Base-by-base conservation (phyloP, 2,329 filamentous ascomycete species). In the Alternaria alternata region DNA sequence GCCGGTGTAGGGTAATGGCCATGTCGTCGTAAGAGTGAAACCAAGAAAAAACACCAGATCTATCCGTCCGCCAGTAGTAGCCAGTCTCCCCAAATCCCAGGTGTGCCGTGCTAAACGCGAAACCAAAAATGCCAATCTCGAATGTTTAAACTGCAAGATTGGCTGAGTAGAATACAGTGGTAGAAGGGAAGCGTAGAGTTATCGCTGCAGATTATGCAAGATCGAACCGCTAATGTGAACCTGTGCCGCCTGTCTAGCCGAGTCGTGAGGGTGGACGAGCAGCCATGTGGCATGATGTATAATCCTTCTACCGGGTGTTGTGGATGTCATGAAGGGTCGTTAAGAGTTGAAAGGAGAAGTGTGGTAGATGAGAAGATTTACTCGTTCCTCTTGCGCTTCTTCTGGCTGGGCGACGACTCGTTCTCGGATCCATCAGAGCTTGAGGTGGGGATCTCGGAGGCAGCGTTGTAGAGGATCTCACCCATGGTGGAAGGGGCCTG, bases 361-460 rank as follows among this genome's bases (percentile, higher is more conserved):
- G 48, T 46, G 38, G 46, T 49, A 57, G 44, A 38, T 36, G 51
- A 20, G 22, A 28, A 55, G 34, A 32, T 61, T 64, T 86, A 86
- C 69, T 84, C 82, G 63, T 86, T 91, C 80, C 89, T 86, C 89
- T 94, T 95, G 60, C 68, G 66, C 86, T 92, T 92, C 82, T 88
- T 87, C 72, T 82, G 81, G 75, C 75, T 51, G 66, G 76, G 51
- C 66, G 73, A 65, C 28, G 76, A 74, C 55, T 82, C 81, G 28
- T 72, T 61, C 62, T 80, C 78, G 4, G 76, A 79, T 66, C 70
- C 76, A 39, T 75, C 72, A 6, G 75, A 77, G 52, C 72, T 73
- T 51, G 73, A 75, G 34, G 70, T 75, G 52, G 75, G 78, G 59
- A 79, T 73, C 52, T 69, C 68, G 18, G 73, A 69, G 34, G 78